Evolutionary conservation across 768 basidiomycete species (phyloP).

Genomic region (Floccularia luteovirens): DNA sequence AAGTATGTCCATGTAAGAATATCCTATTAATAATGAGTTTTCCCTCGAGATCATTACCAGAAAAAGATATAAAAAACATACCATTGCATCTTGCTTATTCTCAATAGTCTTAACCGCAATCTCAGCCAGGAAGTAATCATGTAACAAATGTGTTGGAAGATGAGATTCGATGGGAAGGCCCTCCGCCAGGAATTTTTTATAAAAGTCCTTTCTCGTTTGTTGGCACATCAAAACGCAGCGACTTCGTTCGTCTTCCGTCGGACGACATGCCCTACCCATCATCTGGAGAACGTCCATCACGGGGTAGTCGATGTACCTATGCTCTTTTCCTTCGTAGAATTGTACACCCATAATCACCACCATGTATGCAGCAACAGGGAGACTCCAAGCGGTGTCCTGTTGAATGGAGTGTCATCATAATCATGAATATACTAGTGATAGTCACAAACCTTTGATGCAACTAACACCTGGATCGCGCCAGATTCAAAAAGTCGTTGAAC

Average conservation of each 20-base stretch:
- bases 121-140: slow-evolving; percentile 97
- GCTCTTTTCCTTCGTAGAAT: slow-evolving; percentile 93
- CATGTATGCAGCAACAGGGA: slow-evolving; percentile 94
- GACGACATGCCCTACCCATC: slow-evolving; percentile 98
- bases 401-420: neutral
- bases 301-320: slow-evolving; percentile 96
- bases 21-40: slow-evolving; percentile 42
- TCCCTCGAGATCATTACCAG: no score
- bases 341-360: slow-evolving; percentile 99
- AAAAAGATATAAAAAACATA: slow-evolving; percentile 17
- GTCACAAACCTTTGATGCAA: slow-evolving; percentile 78
- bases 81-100: slow-evolving; percentile 98
- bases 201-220: slow-evolving; percentile 96
- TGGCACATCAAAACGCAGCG: slow-evolving; percentile 97
- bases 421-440: neutral
- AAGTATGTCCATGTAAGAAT: slow-evolving; percentile 99
- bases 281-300: slow-evolving; percentile 98
- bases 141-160: slow-evolving; percentile 80
- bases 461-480: slow-evolving; percentile 90
- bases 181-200: slow-evolving; percentile 96
- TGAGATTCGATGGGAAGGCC: slow-evolving; percentile 98
- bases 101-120: slow-evolving; percentile 98
- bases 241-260: slow-evolving; percentile 79
- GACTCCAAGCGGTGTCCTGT: slow-evolving; percentile 93
- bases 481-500: slow-evolving; percentile 89